Percentiles rank a stretch among this genome's conserved stretches.
Conservation (phyloP, 345 rosid species). For the Eucalyptus erythrocorys region DNA sequence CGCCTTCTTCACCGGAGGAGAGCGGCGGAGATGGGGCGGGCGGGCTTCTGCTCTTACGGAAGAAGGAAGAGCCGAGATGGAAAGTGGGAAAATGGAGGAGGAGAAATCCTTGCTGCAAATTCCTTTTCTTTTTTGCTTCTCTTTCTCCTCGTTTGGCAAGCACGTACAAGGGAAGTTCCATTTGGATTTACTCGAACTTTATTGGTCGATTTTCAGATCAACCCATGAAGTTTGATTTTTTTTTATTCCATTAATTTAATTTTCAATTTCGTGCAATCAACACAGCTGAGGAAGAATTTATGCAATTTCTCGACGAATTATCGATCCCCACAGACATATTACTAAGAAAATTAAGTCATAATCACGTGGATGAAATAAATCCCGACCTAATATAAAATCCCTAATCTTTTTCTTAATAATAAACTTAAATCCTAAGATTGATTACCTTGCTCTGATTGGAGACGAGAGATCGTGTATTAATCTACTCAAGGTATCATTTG, state of each 20-base stretch:
- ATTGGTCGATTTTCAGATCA: not conserved
- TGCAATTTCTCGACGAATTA: not conserved
- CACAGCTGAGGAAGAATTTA: not conserved
- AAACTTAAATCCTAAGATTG: not conserved
- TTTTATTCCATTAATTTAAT: not conserved
- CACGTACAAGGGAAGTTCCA: not conserved
- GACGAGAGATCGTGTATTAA: not conserved
- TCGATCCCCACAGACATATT: not conserved
- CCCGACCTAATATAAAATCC: not conserved
- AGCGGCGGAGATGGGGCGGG: not conserved
- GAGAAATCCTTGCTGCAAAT: not conserved
- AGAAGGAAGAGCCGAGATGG: not conserved
- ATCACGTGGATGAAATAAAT: not conserved
- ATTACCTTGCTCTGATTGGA: not conserved
- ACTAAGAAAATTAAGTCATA: not conserved
- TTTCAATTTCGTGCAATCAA: not conserved
- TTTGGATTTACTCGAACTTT: not conserved
- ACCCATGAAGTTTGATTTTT: not conserved
- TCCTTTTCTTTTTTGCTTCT: not conserved
- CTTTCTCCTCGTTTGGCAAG: not conserved
- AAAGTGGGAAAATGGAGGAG: not conserved
- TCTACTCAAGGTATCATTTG: rapidly evolving
- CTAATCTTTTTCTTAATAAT: not conserved
- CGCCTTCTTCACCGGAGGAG: not conserved
- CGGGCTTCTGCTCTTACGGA: not conserved